Evolutionary conservation across 208 protist genomes (phyloP).

Genomic region (Leishmania braziliensis): DNA sequence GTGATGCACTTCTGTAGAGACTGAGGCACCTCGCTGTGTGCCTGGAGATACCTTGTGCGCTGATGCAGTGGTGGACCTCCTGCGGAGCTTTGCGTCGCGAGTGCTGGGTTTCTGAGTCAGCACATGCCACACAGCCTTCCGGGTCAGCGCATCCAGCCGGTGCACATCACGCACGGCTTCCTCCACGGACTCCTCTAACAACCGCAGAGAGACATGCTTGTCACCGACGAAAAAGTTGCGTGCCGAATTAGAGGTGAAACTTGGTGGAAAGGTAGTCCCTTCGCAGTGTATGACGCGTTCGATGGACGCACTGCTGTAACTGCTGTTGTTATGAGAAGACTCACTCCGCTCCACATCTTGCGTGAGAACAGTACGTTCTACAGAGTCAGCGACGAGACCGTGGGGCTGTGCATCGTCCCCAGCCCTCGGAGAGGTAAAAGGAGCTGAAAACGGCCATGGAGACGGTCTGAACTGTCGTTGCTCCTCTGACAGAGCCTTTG

Average conservation of each 20-base stretch:
- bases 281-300: slow-evolving; percentile 21
- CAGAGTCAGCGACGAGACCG: not conserved
- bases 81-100: not conserved
- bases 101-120: slow-evolving; percentile 19
- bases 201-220: slow-evolving; percentile 16
- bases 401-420: not conserved
- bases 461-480: not conserved
- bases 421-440: not conserved
- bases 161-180: slow-evolving; percentile 46
- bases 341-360: not conserved
- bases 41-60: slow-evolving; percentile 1
- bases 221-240: not conserved
- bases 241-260: not conserved
- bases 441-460: not conserved
- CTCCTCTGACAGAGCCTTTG: not conserved
- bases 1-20: not conserved
- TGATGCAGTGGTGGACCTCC: not conserved
- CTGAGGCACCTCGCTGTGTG: not conserved
- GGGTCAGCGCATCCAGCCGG: slow-evolving; percentile 45
- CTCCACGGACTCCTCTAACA: slow-evolving; percentile 36
- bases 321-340: not conserved
- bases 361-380: not conserved
- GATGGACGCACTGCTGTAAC: slow-evolving; percentile 21
- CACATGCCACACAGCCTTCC: slow-evolving; percentile 67
- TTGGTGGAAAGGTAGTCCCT: not conserved